Evolutionary conservation across 2,329 filamentous ascomycete genomes (phyloP), one percentile per base, ranked within the genome.

Genomic region (Hypocrella siamensis): DNA sequence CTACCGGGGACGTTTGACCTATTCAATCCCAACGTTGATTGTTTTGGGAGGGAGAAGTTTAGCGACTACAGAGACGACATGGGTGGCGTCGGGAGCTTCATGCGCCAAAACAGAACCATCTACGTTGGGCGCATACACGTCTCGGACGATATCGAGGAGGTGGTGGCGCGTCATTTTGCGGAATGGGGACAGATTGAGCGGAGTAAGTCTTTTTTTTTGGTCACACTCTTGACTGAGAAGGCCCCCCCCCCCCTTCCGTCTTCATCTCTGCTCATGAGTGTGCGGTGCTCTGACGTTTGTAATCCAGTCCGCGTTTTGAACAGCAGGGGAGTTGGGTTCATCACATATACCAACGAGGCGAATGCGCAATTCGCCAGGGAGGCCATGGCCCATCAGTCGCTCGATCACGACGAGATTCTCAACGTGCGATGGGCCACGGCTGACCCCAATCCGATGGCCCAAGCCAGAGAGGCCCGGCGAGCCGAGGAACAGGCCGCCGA

Each of bases 341-440:
- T 98, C 34, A 98, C 92, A 8, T 96, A 96, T 50, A 70, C 72
- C 17, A 93, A 93, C 50, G 82, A 93, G 49, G 77, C 81, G 26
- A 92, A 90, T 45, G 78, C 80, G 3, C 79, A 93, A 50, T 93
- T 93, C 45, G 85, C 85, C 4, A 88, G 88, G 50, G 85, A 93
- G 54, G 82, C 90, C 1, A 96, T 98, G 88, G 82, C 84, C 5
- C 84, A 94, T 49, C 90, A 98, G 57, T 74, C 75, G 1, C 63
- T 98, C 18, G 90, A 98, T 46, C 79, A 96, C 53, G 78, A 75
- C 39, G 90, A 98, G 57, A 77, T 94, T 16, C 61, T 98, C 17
- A 98, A 98, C 53, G 86, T 98, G 30, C 70, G 92, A 40, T 98
- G 90, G 90, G 90, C 90, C 26, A 98, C 90, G 0, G 80, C 84